Base-by-base conservation (phyloP, 2,329 filamentous ascomycete species). In the Sarocladium brachiariae region DNA sequence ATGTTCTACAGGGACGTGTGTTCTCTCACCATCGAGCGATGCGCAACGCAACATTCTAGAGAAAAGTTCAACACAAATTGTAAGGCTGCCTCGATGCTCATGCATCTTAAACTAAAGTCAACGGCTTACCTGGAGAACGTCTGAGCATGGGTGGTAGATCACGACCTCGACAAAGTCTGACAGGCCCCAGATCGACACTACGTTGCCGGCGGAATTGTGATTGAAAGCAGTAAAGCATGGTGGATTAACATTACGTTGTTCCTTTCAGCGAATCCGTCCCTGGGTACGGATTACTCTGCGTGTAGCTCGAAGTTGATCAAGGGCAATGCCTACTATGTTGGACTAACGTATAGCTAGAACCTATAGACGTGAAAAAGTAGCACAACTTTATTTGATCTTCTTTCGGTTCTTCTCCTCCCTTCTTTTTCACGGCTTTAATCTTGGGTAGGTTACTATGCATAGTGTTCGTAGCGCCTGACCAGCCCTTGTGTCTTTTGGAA, bases 231-330 rank as follows among this genome's bases (percentile, higher is more conserved):
- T n/a, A n/a, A n/a, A n/a, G n/a, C n/a, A n/a, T n/a, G n/a, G n/a
- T n/a, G n/a, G 37, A 39, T 23, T 23, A 39, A 39, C 19, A 39
- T 39, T 14, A 39, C 37, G 16, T 39, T 39, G 37, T 39, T 39
- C 6, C 37, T 39, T 23, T 39, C 37, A 14, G 37, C 16, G 16
- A 39, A 39, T 23, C 37, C 37, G 23, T 39, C 37, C 23, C 37
- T 39, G 19, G 37, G 37, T 21, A 39, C 37, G 18, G 37, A 39
- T 14, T 39, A 39, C 18, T 19, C 37, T 6, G 18, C 37, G 16
- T 39, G 37, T 23, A 39, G 37, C 37, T 39, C 19, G 18, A 39
- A 39, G 37, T 18, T 39, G 37, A 39, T 13, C 37, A 39, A 39
- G 37, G 37, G 37, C 19, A 39, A 39, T 13, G 37, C 37, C 7